Base-by-base conservation (phyloP, 331 rosid genomes). In the Malus hybrid region DNA sequence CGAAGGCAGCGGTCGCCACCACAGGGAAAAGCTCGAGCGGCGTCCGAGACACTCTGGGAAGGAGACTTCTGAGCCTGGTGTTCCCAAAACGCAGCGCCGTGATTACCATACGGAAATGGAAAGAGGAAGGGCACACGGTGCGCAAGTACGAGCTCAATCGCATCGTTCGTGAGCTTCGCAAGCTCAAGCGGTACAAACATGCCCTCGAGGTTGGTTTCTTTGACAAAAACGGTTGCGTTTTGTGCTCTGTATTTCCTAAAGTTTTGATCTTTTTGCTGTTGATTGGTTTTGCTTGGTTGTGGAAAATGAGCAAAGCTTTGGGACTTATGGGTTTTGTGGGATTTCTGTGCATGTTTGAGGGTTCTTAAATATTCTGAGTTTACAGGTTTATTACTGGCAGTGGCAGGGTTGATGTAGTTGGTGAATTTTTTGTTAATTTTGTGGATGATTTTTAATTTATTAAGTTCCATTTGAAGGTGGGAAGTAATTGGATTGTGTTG, bases 111-210 rank as follows among this genome's bases (percentile, higher is more conserved):
- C 86, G 77, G 32, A 92, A 92, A 79, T 92, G 97, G 97, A 82
- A 82, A 74, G 96, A 92, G 80, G 94, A 88, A 62, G 96, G 94
- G 72, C 87, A 75, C 82, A 78, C 71, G 4, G 83, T 79, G 10
- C 84, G 85, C 74, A 93, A 93, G 72, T 93, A 90, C 81, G 88
- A 86, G 81, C 93, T 93, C 88, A 93, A 90, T 79, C 98, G 91
- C 67, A 86, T 90, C 36, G 86, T 90, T 46, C 95, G 98, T 6
- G 95, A 90, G 83, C 96, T 93, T 61, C 98, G 98, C 48, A 82
- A 85, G 87, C 80, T 72, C 74, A 90, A 86, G 80, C 89, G 95
- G 28, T 86, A 80, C 85, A 93, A 93, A 74, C 98, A 93, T 78
- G 96, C 98, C 4, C 95, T 93, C 32, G 96, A 93, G 98, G 97